Base-by-base conservation (phyloP, 179 eudicot species). In the Patellifolia procumbens region DNA sequence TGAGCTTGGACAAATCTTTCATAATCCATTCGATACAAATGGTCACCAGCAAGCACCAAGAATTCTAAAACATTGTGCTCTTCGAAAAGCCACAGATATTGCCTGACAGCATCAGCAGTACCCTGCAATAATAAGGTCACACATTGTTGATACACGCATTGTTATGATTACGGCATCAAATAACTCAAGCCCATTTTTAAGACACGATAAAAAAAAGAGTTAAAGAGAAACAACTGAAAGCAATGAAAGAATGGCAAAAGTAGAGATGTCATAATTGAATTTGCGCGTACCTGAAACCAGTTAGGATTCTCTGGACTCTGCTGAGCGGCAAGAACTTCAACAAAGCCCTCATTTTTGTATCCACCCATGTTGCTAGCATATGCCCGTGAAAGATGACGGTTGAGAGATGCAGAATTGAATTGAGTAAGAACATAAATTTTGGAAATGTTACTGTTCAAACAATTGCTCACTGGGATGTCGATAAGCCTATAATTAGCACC, bases 251-350 rank as follows among this genome's bases (percentile, higher is more conserved):
- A 43, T 13, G 22, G 1, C n/a, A 26, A 12, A 10, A 42, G 6
- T 67, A 67, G 9, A 9, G 43, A 29, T 42, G 63, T 56, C 8
- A 39, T n/a, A n/a, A n/a, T 22, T 42, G 48, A n/a, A n/a, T n/a
- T n/a, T 20, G 26, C 10, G 35, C 75, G 26, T 77, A 93, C 98
- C 98, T 93, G 97, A 75, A 93, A 93, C 98, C 98, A 93, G 63
- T 93, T 88, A 34, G 98, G 98, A 69, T 93, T 93, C 79, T 93
- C 94, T 11, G 98, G 98, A 81, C 98, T 93, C 68, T 93, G 98
- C 85, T 93, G 98, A 73, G 98, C 98, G 39, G 98, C 98, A 81
- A 93, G 97, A 85, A 93, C 98, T 84, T 93, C 97, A 26, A 93
- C 98, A 83, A 93, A 93, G 43, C 98, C 98, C 81, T 93, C 98